Evolutionary conservation across 805 yeast genomes (phyloP), one percentile per base, ranked within the genome.

Genomic region (Ogataea angusta): DNA sequence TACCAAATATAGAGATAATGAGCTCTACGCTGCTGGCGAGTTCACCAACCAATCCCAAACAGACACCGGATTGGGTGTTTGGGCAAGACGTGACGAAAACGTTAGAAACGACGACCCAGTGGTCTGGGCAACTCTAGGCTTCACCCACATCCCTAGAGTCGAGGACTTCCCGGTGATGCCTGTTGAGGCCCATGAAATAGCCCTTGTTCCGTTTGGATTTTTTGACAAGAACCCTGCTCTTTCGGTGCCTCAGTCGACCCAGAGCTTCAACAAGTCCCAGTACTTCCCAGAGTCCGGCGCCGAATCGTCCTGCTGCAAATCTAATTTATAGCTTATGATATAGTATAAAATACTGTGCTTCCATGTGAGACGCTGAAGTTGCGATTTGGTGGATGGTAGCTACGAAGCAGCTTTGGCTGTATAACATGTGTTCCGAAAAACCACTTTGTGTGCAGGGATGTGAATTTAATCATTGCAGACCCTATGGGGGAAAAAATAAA

Each of bases 131-230:
- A 84, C 93, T 33, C 61, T 85, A 59, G 89, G 87, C 19, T 75
- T 85, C 68, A 85, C 91, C 3, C 95, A 85, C 59, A 76, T 84
- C 54, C 93, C 93, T 54, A 75, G 86, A 56, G 79, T 82, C 26
- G 95, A 85, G 67, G 91, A 85, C 63, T 85, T 85, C 82, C 95
- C 95, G 35, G 90, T 85, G 38, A 85, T 85, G 95, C 90, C 93
- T 24, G 85, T 82, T 42, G 95, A 85, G 66, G 80, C 79, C 48
- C 80, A 82, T 68, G 77, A 73, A 54, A 79, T 84, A 52, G 71
- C 76, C 43, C 71, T 85, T 42, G 71, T 73, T 33, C 95, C 95
- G 39, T 69, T 75, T 53, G 84, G 85, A 42, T 85, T 85, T 76
- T 85, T 84, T 59, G 80, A 78, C 53, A 77, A 68, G 56, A 85